Conservation (phyloP, 2,329 filamentous ascomycete species). For the Dactylonectria macrodidyma region DNA sequence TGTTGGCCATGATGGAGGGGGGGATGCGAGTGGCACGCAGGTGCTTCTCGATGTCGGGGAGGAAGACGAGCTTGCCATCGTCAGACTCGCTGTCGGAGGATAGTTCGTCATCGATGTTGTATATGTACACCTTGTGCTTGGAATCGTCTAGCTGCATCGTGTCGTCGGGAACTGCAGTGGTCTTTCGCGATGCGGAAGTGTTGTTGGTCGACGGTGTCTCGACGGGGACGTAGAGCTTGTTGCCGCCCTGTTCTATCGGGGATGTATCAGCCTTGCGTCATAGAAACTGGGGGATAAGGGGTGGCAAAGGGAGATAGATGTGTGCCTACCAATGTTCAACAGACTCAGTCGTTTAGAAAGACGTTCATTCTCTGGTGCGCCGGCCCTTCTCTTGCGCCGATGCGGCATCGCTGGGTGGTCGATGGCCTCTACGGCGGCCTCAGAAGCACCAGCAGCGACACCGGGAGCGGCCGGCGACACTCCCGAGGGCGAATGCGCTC, state of each 20-base stretch:
- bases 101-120: conserved; percentile 90
- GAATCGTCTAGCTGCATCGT: conserved; percentile 90
- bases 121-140: conserved; percentile 90
- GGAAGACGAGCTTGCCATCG: conserved; percentile 79
- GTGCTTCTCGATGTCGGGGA: conserved; percentile 88
- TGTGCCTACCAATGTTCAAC: conserved; percentile 80
- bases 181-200: conserved; percentile 31
- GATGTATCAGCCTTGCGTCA: conserved; percentile 27
- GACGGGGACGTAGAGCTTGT: conserved; percentile 77
- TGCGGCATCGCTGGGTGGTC: conserved; percentile 41
- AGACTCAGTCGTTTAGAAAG: conserved; percentile 88
- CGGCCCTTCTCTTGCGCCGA: conserved; percentile 72
- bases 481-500: conserved; percentile 51
- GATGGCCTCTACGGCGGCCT: conserved; percentile 11
- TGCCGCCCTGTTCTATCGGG: conserved; percentile 70
- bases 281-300: neutral
- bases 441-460: conserved; percentile 1
- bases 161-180: conserved; percentile 61
- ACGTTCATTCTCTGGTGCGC: conserved; percentile 76
- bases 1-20: conserved; percentile 72
- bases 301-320: conserved; percentile 14
- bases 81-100: conserved; percentile 64
- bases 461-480: conserved; percentile 39
- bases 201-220: conserved; percentile 58
- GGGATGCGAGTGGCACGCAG: conserved; percentile 80